Conservation (phyloP, 352 stramenopile genomes). For the Phytophthora fragariae region DNA sequence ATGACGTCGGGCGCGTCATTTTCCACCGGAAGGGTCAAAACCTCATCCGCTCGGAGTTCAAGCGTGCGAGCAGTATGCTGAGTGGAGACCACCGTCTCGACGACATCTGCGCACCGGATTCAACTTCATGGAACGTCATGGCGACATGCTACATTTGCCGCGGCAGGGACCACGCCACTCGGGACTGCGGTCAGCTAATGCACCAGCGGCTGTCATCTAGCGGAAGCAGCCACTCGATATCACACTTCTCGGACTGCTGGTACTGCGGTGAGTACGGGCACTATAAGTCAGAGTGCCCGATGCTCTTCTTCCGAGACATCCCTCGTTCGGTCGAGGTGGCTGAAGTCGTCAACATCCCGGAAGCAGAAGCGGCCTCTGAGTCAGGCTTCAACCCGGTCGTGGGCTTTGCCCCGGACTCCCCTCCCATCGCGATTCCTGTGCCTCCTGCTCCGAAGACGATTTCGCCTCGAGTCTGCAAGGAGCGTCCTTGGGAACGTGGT, state of each 20-base stretch:
- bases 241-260: constrained; percentile 69
- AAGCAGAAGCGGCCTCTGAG: constrained; percentile 24
- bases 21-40: constrained; percentile 78
- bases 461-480: constrained; percentile 29
- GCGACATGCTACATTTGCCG: constrained; percentile 77
- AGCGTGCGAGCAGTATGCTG: constrained; percentile 63
- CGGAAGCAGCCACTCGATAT: constrained; percentile 22
- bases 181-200: constrained; percentile 59
- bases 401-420: constrained; percentile 24
- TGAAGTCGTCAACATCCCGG: constrained; percentile 13
- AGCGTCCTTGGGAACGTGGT: constrained; percentile 47
- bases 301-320: constrained; percentile 68
- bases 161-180: constrained; percentile 54
- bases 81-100: constrained; percentile 53
- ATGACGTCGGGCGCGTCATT: constrained; percentile 83
- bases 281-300: constrained; percentile 78
- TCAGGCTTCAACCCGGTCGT: constrained; percentile 3
- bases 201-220: constrained; percentile 25
- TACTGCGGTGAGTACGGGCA: constrained; percentile 80
- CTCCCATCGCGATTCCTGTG: constrained; percentile 31
- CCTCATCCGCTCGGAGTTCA: constrained; percentile 66
- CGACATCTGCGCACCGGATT: constrained; percentile 60
- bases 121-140: constrained; percentile 54
- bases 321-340: constrained; percentile 36
- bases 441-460: constrained; percentile 17